Percentiles rank a stretch among this genome's conserved stretches.
These are phyloP conservation scores for Datura wrightii DNA, from an alignment of 257 asterid species.

Conservation along the genomic window DNA sequence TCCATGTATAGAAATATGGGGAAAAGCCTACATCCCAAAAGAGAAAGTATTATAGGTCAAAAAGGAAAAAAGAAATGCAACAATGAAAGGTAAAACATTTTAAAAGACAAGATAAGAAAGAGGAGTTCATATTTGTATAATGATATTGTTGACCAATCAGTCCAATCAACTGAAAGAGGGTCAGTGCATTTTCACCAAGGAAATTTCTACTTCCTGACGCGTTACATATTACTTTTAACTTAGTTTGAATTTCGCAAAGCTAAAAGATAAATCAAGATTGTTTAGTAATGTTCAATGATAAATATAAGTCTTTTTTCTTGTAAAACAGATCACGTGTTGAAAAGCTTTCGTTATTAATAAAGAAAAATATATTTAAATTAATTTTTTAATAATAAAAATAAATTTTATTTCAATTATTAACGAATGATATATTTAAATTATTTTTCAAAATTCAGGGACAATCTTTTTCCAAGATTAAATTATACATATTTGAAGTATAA, in stretches of 20 bases:
- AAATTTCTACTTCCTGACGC: slow-evolving; percentile 32
- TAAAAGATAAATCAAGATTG: no score
- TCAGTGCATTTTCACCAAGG: slow-evolving; percentile 40
- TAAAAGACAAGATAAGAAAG: slow-evolving; percentile 69
- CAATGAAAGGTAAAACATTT: slow-evolving; percentile 41
- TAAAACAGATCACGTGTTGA: not conserved
- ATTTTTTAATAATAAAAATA: not conserved
- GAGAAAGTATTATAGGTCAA: slow-evolving; percentile 32
- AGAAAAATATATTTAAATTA: not conserved
- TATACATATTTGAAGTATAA: no score
- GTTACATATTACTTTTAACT: not conserved
- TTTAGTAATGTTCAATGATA: not conserved
- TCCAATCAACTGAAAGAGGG: slow-evolving; percentile 59
- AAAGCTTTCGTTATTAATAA: not conserved
- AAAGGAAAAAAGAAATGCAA: slow-evolving; percentile 39
- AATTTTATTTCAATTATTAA: not conserved
- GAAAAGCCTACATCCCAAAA: not conserved
- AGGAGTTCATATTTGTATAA: slow-evolving; percentile 63
- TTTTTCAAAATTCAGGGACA: not conserved
- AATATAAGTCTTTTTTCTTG: not conserved
- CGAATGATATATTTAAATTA: not conserved
- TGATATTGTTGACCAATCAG: slow-evolving; percentile 64
- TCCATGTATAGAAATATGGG: slow-evolving; percentile 36
- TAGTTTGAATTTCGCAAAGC: no score
- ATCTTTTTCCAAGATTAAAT: not conserved